These are phyloP conservation scores for Staphylotrichum longicolle DNA, from an alignment of 495 filamentous ascomycete species.

Conservation along the genomic window DNA sequence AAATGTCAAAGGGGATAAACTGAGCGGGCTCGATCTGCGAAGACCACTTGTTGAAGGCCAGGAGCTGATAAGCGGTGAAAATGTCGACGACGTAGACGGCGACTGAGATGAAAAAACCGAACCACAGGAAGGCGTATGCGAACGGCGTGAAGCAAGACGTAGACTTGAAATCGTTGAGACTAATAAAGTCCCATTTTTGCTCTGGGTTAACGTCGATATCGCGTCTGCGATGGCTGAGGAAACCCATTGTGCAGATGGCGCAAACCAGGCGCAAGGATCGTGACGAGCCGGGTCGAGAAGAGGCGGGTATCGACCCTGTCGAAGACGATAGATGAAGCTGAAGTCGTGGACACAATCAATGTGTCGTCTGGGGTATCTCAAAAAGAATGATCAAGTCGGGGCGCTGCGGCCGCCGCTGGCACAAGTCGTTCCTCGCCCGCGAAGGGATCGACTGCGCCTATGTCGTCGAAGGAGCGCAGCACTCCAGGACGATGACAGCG, in stretches of 20 bases:
- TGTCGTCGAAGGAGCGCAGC: constrained; percentile 29
- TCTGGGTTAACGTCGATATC: constrained; percentile 64
- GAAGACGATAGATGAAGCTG: constrained; percentile 26
- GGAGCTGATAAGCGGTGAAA: constrained; percentile 86
- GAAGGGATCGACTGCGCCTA: constrained; percentile 51
- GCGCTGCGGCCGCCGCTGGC: constrained; percentile 40
- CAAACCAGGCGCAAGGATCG: constrained; percentile 21
- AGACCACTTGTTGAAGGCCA: constrained; percentile 74
- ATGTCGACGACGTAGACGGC: constrained; percentile 86
- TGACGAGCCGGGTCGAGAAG: constrained; percentile 22
- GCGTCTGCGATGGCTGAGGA: constrained; percentile 67
- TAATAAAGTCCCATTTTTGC: constrained; percentile 95
- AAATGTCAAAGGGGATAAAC: constrained; percentile 61
- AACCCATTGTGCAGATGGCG: constrained; percentile 60
- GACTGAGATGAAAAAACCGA: constrained; percentile 73
- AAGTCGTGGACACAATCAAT: constrained; percentile 37
- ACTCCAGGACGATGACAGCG: constrained; percentile 23
- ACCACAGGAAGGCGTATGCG: constrained; percentile 81
- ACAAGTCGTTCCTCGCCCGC: constrained; percentile 55
- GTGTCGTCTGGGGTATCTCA: constrained; percentile 29
- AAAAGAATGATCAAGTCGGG: constrained; percentile 24
- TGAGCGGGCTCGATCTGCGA: constrained; percentile 45
- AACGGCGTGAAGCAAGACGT: constrained; percentile 70
- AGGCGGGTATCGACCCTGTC: constrained; percentile 35
- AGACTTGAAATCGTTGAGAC: constrained; percentile 82